These are phyloP conservation scores for Mollisia scopiformis DNA, from an alignment of 2,329 filamentous ascomycete species.

Conservation along the genomic window DNA sequence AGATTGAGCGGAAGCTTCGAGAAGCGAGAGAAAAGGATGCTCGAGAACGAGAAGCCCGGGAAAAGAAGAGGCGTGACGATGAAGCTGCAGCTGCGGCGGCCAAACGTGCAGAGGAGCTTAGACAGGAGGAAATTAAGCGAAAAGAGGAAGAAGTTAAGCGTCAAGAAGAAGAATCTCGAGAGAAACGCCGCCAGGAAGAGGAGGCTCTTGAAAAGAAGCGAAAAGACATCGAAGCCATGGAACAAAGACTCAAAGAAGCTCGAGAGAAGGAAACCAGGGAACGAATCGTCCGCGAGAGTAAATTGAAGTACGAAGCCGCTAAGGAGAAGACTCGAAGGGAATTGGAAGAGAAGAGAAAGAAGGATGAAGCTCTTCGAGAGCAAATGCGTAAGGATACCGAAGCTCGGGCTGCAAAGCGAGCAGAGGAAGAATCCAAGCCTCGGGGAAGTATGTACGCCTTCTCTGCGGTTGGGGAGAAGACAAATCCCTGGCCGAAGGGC, in stretches of 20 bases:
- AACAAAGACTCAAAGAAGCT: slow-evolving; percentile 52
- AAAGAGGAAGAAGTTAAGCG: slow-evolving; percentile 63
- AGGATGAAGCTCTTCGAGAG: slow-evolving; percentile 13
- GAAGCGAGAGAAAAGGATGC: slow-evolving; percentile 45
- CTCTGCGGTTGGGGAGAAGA: slow-evolving; percentile 68
- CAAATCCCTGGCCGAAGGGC: slow-evolving; percentile 70
- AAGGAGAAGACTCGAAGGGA: slow-evolving; percentile 23
- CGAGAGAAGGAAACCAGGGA: slow-evolving; percentile 35
- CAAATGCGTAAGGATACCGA: slow-evolving; percentile 23
- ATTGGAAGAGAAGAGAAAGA: slow-evolving; percentile 43
- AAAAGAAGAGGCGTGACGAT: slow-evolving; percentile 23
- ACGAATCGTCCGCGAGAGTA: slow-evolving; percentile 28
- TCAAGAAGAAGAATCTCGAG: slow-evolving; percentile 53
- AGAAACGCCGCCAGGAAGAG: slow-evolving; percentile 13
- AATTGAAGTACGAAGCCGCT: slow-evolving; percentile 16
- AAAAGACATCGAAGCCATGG: slow-evolving; percentile 22
- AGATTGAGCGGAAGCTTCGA: slow-evolving; percentile 22
- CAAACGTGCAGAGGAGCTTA: slow-evolving; percentile 46
- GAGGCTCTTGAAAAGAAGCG: slow-evolving; percentile 26
- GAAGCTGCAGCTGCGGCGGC: slow-evolving; percentile 17
- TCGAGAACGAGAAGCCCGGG: slow-evolving; percentile 30
- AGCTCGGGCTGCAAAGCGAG: slow-evolving; percentile 15
- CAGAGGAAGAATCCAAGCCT: slow-evolving; percentile 31
- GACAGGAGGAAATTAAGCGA: slow-evolving; percentile 62
- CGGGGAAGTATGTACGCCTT: slow-evolving; percentile 57